These are phyloP conservation scores for Alternaria atra DNA, from an alignment of 2,329 filamentous ascomycete species.

Conservation along the genomic window DNA sequence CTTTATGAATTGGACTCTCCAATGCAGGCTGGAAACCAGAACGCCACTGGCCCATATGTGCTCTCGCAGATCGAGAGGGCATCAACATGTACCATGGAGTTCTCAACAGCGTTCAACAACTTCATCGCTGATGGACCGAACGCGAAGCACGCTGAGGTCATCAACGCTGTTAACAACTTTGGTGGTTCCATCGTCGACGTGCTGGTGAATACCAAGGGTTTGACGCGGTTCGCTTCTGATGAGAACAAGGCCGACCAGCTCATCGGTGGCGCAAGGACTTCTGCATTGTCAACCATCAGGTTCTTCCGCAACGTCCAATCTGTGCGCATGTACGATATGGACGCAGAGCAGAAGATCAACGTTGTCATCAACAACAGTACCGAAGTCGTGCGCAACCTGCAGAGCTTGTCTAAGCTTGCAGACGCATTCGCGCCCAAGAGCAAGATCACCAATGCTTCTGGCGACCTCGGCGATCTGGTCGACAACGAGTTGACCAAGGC, in stretches of 20 bases:
- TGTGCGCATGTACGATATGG: slow-evolving; percentile 90
- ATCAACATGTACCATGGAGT: slow-evolving; percentile 92
- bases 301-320: slow-evolving; percentile 96
- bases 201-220: slow-evolving; percentile 93
- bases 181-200: slow-evolving; percentile 91
- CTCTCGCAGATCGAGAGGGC: slow-evolving; percentile 98
- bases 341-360: slow-evolving; percentile 91
- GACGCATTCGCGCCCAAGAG: slow-evolving; percentile 91
- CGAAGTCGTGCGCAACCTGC: slow-evolving; percentile 92
- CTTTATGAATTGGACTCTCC: slow-evolving; percentile 96
- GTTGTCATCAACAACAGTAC: slow-evolving; percentile 97
- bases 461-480: slow-evolving; percentile 91
- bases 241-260: slow-evolving; percentile 93
- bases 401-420: slow-evolving; percentile 91
- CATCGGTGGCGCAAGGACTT: slow-evolving; percentile 80
- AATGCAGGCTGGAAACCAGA: slow-evolving; percentile 99
- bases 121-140: slow-evolving; percentile 97
- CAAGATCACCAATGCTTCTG: slow-evolving; percentile 79
- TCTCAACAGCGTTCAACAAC: slow-evolving; percentile 97
- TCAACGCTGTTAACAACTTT: slow-evolving; percentile 90
- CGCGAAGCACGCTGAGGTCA: slow-evolving; percentile 87
- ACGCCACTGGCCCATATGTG: slow-evolving; percentile 92
- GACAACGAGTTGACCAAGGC: slow-evolving; percentile 92
- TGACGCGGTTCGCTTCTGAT: slow-evolving; percentile 90
- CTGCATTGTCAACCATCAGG: slow-evolving; percentile 85